A percentile compares a stretch with the other conserved stretches of the same genome.
Conservation (phyloP, 2,329 filamentous ascomycete species). For the Uncinocarpus reesii region DNA sequence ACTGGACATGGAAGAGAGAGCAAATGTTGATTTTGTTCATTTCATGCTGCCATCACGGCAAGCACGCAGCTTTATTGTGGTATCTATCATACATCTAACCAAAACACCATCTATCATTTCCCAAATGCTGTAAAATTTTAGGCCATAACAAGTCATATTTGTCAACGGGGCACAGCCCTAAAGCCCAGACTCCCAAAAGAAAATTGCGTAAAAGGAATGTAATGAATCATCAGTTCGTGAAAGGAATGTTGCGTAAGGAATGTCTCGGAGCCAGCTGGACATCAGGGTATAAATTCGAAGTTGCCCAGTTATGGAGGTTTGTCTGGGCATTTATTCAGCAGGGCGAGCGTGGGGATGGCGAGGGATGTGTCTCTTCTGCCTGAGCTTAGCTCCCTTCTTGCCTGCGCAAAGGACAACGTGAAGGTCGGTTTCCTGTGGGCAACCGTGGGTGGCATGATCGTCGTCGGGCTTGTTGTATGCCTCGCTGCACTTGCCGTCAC, state of each 20-base stretch:
- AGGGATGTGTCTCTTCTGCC: slow-evolving; percentile 7
- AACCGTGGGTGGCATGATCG: slow-evolving; percentile 35
- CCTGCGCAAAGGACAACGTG: slow-evolving; percentile 26
- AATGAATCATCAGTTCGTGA: not conserved
- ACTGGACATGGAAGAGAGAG: not conserved
- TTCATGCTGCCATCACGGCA: not conserved
- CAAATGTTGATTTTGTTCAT: not conserved
- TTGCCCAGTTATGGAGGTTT: not conserved
- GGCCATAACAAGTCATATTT: not conserved
- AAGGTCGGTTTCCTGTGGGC: slow-evolving; percentile 28
- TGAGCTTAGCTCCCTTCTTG: slow-evolving; percentile 12
- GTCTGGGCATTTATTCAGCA: not conserved
- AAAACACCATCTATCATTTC: not conserved
- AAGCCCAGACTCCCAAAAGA: not conserved
- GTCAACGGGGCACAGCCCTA: not conserved
- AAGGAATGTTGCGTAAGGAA: slow-evolving; percentile 1
- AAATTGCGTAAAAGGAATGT: slow-evolving; percentile 1
- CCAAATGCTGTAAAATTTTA: too few species aligned
- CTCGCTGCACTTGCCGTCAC: slow-evolving; percentile 28
- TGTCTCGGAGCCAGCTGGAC: slow-evolving; percentile 11
- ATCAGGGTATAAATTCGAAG: slow-evolving; percentile 5
- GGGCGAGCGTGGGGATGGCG: slow-evolving; percentile 15
- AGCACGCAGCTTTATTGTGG: not conserved
- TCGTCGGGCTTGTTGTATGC: slow-evolving; percentile 34
- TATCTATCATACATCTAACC: slow-evolving; percentile 1